These are phyloP conservation scores for Cystobasidium pallidum DNA, from an alignment of 1,284 basidiomycete species.

Conservation along the genomic window DNA sequence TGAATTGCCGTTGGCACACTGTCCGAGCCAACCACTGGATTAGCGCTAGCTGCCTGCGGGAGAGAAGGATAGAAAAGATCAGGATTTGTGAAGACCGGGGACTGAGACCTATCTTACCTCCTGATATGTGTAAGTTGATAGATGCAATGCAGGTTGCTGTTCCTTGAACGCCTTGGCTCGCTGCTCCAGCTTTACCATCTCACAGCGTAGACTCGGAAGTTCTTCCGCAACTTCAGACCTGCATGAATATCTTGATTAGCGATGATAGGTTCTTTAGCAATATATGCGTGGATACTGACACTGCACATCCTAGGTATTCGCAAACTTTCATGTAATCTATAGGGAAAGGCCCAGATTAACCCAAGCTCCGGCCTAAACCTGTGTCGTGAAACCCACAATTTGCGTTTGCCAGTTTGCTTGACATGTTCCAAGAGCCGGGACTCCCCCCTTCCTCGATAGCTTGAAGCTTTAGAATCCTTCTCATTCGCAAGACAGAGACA, in stretches of 20 bases:
- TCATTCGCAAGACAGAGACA: conserved; percentile 20
- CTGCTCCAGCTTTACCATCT: neutral
- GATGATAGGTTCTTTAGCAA: neutral
- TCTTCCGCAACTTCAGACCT: conserved; percentile 3
- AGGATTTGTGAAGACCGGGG: neutral
- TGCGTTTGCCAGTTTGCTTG: conserved; percentile 8
- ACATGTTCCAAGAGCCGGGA: conserved; percentile 6
- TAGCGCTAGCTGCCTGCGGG: neutral
- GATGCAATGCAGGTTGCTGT: neutral
- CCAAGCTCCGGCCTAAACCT: too few relatives aligned
- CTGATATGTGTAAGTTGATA: neutral
- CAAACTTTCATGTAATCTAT: conserved; percentile 34
- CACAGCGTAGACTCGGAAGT: neutral
- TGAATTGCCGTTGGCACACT: neutral
- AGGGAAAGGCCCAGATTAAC: neutral
- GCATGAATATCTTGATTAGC: neutral
- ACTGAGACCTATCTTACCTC: neutral
- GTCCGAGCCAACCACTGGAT: neutral
- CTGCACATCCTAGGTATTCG: conserved; percentile 25
- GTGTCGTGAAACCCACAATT: conserved; percentile 10
- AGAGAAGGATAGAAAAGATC: neutral
- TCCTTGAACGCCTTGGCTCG: neutral
- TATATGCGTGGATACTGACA: conserved; percentile 4
- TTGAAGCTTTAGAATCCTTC: conserved; percentile 19
- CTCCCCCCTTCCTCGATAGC: conserved; percentile 21